Evolutionary conservation across 176 grass and related monocot genomes (phyloP).

Genomic region (Melocanna baccifera): DNA sequence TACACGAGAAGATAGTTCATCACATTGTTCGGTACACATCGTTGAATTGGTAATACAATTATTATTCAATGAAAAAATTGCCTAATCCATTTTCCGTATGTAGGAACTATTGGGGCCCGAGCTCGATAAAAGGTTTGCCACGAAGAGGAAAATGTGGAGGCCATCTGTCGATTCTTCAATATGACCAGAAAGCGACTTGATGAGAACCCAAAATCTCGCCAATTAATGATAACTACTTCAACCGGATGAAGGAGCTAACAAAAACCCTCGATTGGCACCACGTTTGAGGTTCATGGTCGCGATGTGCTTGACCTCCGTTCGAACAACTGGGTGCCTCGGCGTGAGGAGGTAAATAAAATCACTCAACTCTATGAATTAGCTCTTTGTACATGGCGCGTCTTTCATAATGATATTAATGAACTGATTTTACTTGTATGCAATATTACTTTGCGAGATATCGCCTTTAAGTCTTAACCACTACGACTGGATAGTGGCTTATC

Average conservation of each 20-base stretch:
- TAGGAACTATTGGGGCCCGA: conserved; percentile 64
- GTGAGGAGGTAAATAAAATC: conserved; percentile 66
- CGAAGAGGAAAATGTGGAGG: conserved; percentile 81
- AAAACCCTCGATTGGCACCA: conserved; percentile 57
- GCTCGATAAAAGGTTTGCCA: conserved; percentile 64
- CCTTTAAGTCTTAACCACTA: background rate
- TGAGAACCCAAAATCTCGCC: conserved; percentile 65
- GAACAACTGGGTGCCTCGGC: conserved; percentile 86
- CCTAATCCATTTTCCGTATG: conserved; percentile 22
- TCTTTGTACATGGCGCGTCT: background rate
- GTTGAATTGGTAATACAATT: background rate
- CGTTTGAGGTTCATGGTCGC: conserved; percentile 77
- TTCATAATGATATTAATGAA: background rate
- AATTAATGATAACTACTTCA: conserved; percentile 79
- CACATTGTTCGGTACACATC: conserved; percentile 77
- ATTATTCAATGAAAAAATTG: background rate
- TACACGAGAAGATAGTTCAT: conserved; percentile 91
- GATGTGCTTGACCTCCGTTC: conserved; percentile 72
- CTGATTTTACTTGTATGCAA: background rate
- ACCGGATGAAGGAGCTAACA: conserved; percentile 68
- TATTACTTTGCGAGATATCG: background rate
- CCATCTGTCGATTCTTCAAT: conserved; percentile 89
- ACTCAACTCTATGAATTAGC: background rate
- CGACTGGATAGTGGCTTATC: background rate
- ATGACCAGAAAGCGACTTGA: conserved; percentile 90